These are phyloP conservation scores for Trichoderma sp. DNA, from an alignment of 2,329 filamentous ascomycete genomes.

Conservation along the genomic window DNA sequence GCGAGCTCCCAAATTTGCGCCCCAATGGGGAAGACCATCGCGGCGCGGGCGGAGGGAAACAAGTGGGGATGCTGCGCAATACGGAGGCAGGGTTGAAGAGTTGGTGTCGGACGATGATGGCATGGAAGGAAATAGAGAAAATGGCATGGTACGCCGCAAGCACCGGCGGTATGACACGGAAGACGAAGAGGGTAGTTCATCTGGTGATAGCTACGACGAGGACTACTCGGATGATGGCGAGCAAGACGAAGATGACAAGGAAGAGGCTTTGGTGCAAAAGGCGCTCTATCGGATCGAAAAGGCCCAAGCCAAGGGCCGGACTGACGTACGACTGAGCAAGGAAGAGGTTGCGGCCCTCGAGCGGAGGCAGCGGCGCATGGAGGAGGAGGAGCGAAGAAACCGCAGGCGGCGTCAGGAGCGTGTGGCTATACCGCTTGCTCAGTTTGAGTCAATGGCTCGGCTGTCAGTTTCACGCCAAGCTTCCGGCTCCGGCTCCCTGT, in stretches of 20 bases:
- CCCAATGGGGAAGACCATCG: slow-evolving; percentile 99
- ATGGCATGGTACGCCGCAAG: slow-evolving; percentile 40
- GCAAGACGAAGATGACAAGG: slow-evolving; percentile 42
- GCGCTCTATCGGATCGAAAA: slow-evolving; percentile 78
- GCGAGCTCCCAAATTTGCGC: slow-evolving; percentile 94
- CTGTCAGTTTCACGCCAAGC: slow-evolving; percentile 22
- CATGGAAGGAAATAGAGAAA: slow-evolving; percentile 48
- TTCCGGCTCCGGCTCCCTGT: not conserved
- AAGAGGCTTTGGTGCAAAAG: slow-evolving; percentile 73
- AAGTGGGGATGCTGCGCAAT: slow-evolving; percentile 45
- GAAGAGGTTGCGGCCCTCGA: slow-evolving; percentile 81
- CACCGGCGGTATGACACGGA: slow-evolving; percentile 33
- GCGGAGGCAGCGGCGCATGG: slow-evolving; percentile 60
- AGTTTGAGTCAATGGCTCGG: slow-evolving; percentile 46
- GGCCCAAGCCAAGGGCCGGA: slow-evolving; percentile 72
- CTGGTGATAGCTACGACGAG: slow-evolving; percentile 31
- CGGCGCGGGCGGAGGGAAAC: slow-evolving; percentile 72
- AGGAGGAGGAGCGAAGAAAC: slow-evolving; percentile 42
- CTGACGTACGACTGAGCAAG: slow-evolving; percentile 75
- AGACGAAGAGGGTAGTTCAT: slow-evolving; percentile 32
- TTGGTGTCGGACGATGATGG: slow-evolving; percentile 62
- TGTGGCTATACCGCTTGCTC: slow-evolving; percentile 53
- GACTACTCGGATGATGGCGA: slow-evolving; percentile 36
- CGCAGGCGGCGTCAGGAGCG: slow-evolving; percentile 45
- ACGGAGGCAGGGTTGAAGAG: slow-evolving; percentile 59